A percentile compares a stretch with the other conserved stretches of the same genome.
These are phyloP conservation scores for Fremontodendron californicum DNA, from an alignment of 345 rosid species.

Conservation along the genomic window DNA sequence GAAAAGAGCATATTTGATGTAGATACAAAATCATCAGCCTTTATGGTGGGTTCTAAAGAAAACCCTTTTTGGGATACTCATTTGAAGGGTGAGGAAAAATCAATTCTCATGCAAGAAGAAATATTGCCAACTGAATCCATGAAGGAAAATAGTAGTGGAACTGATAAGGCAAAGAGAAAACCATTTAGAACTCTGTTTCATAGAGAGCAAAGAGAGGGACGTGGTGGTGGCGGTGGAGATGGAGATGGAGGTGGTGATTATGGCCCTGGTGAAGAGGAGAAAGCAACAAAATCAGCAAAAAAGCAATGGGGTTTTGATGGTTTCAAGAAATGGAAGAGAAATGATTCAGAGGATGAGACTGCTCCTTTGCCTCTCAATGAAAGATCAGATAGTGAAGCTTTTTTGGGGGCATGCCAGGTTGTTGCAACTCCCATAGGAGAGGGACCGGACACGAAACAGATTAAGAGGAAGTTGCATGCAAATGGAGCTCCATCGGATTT, in stretches of 20 bases:
- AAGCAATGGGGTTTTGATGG: slow-evolving; percentile 70
- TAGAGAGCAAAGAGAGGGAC: slow-evolving; percentile 30
- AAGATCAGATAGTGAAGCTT: slow-evolving; percentile 42
- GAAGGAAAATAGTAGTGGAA: slow-evolving; percentile 25
- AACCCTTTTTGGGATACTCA: slow-evolving; percentile 40
- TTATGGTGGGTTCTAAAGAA: slow-evolving; percentile 25
- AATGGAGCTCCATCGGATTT: slow-evolving; percentile 68
- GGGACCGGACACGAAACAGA: slow-evolving; percentile 60
- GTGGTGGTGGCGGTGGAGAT: too few relatives aligned
- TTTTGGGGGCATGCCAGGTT: slow-evolving; percentile 27
- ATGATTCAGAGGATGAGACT: slow-evolving; percentile 57
- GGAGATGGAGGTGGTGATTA: slow-evolving; percentile 9
- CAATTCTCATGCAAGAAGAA: slow-evolving; percentile 55
- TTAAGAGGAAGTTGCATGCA: slow-evolving; percentile 60
- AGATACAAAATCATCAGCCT: slow-evolving; percentile 21
- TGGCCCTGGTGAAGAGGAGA: slow-evolving; percentile 29
- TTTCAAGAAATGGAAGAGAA: slow-evolving; percentile 61
- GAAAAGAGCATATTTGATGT: slow-evolving; percentile 50
- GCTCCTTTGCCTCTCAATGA: slow-evolving; percentile 56
- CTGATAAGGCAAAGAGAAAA: slow-evolving; percentile 43
- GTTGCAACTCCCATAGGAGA: slow-evolving; percentile 47
- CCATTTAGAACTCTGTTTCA: slow-evolving; percentile 48
- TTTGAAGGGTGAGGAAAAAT: slow-evolving; percentile 32
- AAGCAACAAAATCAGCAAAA: slow-evolving; percentile 38
- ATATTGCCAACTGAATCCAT: slow-evolving; percentile 19